Percentiles rank a stretch among this genome's conserved stretches.
Conservation (phyloP, 352 stramenopile species). For the Phytophthora foliorum region DNA sequence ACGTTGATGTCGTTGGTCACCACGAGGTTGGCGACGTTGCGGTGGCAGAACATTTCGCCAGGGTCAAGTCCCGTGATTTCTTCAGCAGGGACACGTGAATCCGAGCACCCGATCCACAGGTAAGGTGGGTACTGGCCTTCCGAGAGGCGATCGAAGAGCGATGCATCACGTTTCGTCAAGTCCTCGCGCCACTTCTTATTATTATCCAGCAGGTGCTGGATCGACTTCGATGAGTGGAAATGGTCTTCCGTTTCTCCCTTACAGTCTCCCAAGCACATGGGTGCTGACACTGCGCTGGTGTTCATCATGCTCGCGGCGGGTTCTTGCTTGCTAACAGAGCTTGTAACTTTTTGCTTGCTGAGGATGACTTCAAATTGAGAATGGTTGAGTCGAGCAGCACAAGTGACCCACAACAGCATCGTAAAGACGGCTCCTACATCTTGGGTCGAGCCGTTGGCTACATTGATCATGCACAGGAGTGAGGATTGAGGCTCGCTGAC, state of each 20-base stretch:
- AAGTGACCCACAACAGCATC: not conserved
- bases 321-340: not conserved
- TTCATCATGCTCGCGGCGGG: conserved; percentile 18
- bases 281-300: not conserved
- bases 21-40: conserved; percentile 90
- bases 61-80: conserved; percentile 87
- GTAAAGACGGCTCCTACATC: no score
- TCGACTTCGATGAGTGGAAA: conserved; percentile 46
- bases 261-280: conserved; percentile 20
- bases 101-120: conserved; percentile 92
- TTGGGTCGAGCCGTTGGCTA: not conserved
- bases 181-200: conserved; percentile 81
- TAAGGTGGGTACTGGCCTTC: conserved; percentile 88
- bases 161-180: conserved; percentile 49
- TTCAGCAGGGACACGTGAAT: conserved; percentile 90
- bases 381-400: not conserved
- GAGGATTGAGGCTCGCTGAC: not conserved
- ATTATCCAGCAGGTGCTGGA: conserved; percentile 77
- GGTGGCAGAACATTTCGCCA: conserved; percentile 92
- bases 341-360: conserved; percentile 7
- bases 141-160: conserved; percentile 79
- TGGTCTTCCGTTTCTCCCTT: conserved; percentile 14
- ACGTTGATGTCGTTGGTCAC: conserved; percentile 78
- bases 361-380: conserved; percentile 18
- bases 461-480: not conserved